Evolutionary conservation across 345 rosid genomes (phyloP), one percentile per base, ranked within the genome.

Genomic region (Iberis pinnata): DNA sequence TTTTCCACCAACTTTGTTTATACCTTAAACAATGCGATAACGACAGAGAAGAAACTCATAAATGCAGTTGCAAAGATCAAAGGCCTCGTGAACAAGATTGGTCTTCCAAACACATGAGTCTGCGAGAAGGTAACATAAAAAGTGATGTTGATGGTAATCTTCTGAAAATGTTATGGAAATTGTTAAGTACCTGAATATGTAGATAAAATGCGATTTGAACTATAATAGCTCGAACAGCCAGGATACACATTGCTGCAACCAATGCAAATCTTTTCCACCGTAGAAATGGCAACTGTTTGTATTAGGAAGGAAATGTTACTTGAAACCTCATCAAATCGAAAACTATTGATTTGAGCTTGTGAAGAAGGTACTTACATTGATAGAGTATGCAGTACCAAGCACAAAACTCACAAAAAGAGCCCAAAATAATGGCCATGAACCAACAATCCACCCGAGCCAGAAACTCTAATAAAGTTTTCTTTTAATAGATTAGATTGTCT

Each of bases 11-110:
- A 37, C 18, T 44, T 59, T 40, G n/a, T 40, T 18, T 25, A 61
- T 74, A 87, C 98, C 96, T 90, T 90, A 67, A 90, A 90, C 57
- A 90, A 70, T 42, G 98, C 98, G 12, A 90, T 90, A 27, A 87
- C 98, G 5, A 87, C 81, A 15, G 98, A 87, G 77, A 90, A 87
- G 77, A 90, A 90, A 78, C 95, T 82, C 96, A 90, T 90, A 73
- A 90, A 87, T 43, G 87, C 92, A 58, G 92, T 84, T 11, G 98
- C 95, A 46, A 90, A 90, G 9, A 87, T 84, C 56, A 90, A 68
- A 22, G 98, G 88, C 61, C 77, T 78, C 0, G 98, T 72, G 65
- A 87, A 65, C 44, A 70, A 56, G 33, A 75, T 67, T 38, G 85
- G 76, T 68, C 95, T 84, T 63, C 77, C 50, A 53, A 66, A 84